phyloP scores from a whole-genome alignment of 139 green algal genomes.

The Yamagishiella unicocca region DNA sequence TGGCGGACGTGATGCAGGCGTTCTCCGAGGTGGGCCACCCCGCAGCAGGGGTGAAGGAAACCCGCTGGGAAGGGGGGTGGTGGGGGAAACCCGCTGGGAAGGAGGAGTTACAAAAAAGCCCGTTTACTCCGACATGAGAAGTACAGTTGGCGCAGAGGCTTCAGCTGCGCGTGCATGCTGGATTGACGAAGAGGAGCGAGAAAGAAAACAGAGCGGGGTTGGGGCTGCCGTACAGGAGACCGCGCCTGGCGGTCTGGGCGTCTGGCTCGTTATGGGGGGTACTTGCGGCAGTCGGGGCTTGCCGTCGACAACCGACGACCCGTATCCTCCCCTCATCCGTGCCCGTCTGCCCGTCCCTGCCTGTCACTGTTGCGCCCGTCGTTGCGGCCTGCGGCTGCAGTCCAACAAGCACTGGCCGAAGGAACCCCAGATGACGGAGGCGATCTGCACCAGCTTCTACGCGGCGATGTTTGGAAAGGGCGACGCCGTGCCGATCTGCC shows the following conservation, averaged over 20 bases:
- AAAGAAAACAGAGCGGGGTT: neutral
- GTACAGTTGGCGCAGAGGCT: too few species aligned
- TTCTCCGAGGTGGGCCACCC: neutral
- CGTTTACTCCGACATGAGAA: neutral
- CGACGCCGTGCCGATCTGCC: neutral
- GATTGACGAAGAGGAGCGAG: neutral
- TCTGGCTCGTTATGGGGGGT: too few species aligned
- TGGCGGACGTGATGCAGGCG: conserved; percentile 9
- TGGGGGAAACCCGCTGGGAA: neutral
- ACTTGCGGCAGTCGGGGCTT: too few species aligned
- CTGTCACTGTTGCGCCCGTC: neutral
- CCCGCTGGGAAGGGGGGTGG: too few species aligned
- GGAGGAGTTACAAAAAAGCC: neutral
- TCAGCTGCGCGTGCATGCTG: neutral
- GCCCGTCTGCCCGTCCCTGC: neutral
- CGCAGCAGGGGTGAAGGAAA: too few species aligned
- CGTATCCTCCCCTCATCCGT: too few species aligned
- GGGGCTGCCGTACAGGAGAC: too few species aligned
- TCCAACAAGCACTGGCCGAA: conserved; percentile 3
- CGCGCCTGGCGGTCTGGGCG: too few species aligned
- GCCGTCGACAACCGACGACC: too few species aligned
- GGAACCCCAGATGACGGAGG: neutral
- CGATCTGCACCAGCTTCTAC: neutral
- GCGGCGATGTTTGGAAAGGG: neutral
- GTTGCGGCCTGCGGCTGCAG: neutral